Conservation (phyloP, 2,329 filamentous ascomycete species). For the Polytolypa hystricis region DNA sequence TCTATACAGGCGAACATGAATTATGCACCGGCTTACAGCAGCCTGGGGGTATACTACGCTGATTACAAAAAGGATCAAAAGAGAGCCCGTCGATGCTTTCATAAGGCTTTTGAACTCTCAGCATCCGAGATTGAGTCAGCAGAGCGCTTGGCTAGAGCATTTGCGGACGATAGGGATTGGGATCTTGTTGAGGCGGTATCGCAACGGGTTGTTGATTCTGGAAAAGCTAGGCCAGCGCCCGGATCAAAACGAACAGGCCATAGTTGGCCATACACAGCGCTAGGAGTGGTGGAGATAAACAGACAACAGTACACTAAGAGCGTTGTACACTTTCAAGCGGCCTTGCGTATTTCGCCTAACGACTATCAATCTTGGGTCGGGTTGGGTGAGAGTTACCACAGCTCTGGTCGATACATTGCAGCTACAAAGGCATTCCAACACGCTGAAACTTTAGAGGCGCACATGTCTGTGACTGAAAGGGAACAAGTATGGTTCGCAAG, state of each 20-base stretch:
- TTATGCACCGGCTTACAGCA: constrained; percentile 83
- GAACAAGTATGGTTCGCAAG: constrained; percentile 87
- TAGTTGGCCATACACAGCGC: constrained; percentile 90
- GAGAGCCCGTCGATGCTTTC: constrained; percentile 81
- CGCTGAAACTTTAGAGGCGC: constrained; percentile 63
- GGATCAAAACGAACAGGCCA: constrained; percentile 87
- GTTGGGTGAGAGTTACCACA: constrained; percentile 93
- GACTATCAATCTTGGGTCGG: constrained; percentile 97
- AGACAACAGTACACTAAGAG: constrained; percentile 82
- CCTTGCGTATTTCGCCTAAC: constrained; percentile 67
- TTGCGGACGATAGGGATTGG: constrained; percentile 88
- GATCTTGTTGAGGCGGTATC: constrained; percentile 90
- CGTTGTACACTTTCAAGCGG: constrained; percentile 83
- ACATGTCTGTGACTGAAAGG: constrained; percentile 41
- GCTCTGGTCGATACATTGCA: constrained; percentile 85
- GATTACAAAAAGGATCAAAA: constrained; percentile 84
- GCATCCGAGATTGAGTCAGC: constrained; percentile 76
- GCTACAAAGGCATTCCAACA: constrained; percentile 83
- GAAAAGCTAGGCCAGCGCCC: constrained; percentile 77
- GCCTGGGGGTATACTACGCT: constrained; percentile 77
- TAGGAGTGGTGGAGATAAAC: constrained; percentile 90
- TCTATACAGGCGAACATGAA: constrained; percentile 79
- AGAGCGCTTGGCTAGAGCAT: constrained; percentile 71
- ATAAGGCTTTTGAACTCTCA: constrained; percentile 91
- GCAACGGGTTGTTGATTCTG: constrained; percentile 85